Evolutionary conservation across 352 stramenopile genomes (phyloP), one percentile per base, ranked within the genome.

Genomic region (Phytophthora hibernalis): DNA sequence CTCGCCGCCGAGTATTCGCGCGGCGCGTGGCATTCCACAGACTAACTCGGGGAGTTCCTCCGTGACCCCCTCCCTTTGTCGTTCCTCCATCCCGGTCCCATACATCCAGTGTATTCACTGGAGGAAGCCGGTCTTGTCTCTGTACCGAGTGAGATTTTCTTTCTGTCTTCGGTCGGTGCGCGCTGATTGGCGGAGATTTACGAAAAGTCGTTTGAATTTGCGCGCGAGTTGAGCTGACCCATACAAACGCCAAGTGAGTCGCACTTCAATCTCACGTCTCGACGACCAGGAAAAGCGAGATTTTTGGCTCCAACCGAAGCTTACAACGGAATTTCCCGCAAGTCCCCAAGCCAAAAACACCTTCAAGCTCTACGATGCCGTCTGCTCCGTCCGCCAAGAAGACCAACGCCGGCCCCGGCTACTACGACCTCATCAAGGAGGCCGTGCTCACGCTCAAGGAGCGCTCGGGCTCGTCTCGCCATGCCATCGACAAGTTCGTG

Each of bases 401-500:
- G 61, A 65, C 68, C 48, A 79, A 76, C 55, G 63, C 80, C 50
- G 85, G 83, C 26, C 82, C 86, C 16, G 83, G 83, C 69, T 96
- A 97, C 85, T 96, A 94, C 75, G 89, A 97, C 74, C 83, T 96
- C 54, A 97, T 98, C 80, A 97, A 97, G 76, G 90, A 97, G 72
- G 91, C 92, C 53, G 93, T 98, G 64, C 60, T 92, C 47, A 65
- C 85, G 62, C 89, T 98, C 49, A 97, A 98, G 76, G 93, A 98
- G 60, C 91, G 92, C 70, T 89, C 76, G 54, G 93, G 94, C 55
- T 98, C 91, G 54, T 98, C 93, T 26, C 82, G 88, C 47, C 81
- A 96, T 63, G 94, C 94, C n/a, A 98, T 98, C 67, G 96, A 97
- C 79, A 98, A 98, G 78, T 97, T 86, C 67, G 91, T 98, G 65